Conservation (phyloP, 2,329 filamentous ascomycete species). For the Aspergillus transmontanensis region DNA sequence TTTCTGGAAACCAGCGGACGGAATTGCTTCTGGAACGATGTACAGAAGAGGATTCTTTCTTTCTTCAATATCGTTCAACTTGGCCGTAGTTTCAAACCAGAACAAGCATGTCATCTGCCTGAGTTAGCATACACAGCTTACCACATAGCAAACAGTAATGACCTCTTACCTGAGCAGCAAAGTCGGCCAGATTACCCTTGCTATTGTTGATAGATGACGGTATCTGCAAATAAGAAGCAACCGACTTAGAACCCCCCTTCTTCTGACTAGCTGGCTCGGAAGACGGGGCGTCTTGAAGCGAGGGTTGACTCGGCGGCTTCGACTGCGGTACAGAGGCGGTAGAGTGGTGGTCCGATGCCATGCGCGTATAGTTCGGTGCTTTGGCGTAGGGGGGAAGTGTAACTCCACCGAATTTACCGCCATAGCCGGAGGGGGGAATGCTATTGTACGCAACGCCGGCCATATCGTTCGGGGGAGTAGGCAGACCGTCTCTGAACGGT, state of each 20-base stretch:
- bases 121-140: conserved; percentile 11
- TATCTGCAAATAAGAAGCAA: conserved; percentile 64
- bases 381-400: conserved; percentile 28
- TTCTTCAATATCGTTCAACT: conserved; percentile 73
- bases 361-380: conserved; percentile 22
- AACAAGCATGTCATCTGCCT: conserved; percentile 88
- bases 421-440: conserved; percentile 34
- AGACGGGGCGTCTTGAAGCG: conserved; percentile 24
- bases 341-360: conserved; percentile 26
- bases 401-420: conserved; percentile 30
- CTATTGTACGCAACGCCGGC: conserved; percentile 43
- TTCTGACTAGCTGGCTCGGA: conserved; percentile 27
- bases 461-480: conserved; percentile 47
- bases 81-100: conserved; percentile 92
- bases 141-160: neutral
- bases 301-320: conserved; percentile 28
- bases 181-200: conserved; percentile 77
- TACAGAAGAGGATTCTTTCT: conserved; percentile 49
- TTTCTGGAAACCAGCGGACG: conserved; percentile 80
- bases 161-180: conserved; percentile 71
- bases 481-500: conserved; percentile 44
- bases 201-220: conserved; percentile 74
- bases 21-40: conserved; percentile 72
- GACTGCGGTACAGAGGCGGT: conserved; percentile 24
- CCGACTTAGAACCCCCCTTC: conserved; percentile 38